Evolutionary conservation across 768 basidiomycete species (phyloP).

Genomic region (Chiua virens): DNA sequence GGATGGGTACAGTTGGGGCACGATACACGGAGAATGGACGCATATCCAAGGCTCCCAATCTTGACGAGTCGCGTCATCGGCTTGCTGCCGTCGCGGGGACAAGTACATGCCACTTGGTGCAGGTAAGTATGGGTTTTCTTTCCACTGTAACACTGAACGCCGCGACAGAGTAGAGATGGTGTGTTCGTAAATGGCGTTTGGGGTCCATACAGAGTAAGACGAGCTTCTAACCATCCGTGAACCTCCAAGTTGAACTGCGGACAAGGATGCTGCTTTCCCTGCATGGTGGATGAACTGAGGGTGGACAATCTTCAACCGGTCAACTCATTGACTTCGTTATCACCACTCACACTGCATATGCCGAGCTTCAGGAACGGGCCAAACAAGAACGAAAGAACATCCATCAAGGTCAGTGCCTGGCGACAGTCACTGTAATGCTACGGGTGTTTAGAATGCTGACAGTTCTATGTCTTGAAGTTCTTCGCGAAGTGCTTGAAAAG

Average conservation of each 20-base stretch:
- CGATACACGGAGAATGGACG: slow-evolving; percentile 55
- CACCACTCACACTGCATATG: slow-evolving; percentile 86
- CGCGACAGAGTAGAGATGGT: slow-evolving; percentile 67
- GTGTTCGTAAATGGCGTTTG: slow-evolving; percentile 91
- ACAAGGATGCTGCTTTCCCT: slow-evolving; percentile 81
- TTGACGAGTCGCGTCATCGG: slow-evolving; percentile 77
- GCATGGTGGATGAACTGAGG: slow-evolving; percentile 99
- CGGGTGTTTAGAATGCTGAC: not conserved
- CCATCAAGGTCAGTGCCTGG: slow-evolving; percentile 44
- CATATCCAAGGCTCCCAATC: slow-evolving; percentile 54
- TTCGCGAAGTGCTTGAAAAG: slow-evolving; percentile 71
- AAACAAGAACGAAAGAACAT: slow-evolving; percentile 59
- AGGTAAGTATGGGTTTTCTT: slow-evolving; percentile 43
- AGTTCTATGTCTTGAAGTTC: slow-evolving; percentile 42
- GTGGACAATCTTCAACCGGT: slow-evolving; percentile 98
- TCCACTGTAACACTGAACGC: not conserved
- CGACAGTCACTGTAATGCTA: not conserved
- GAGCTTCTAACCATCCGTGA: not conserved
- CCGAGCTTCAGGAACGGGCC: slow-evolving; percentile 61
- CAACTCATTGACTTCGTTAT: slow-evolving; percentile 92
- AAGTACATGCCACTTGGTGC: slow-evolving; percentile 93
- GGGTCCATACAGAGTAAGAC: slow-evolving; percentile 77
- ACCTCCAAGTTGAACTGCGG: slow-evolving; percentile 2
- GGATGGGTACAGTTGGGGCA: slow-evolving; percentile 94
- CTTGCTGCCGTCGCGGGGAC: slow-evolving; percentile 95